Base-by-base conservation (phyloP, 306 rosid genomes). In the Gillenia trifoliata region DNA sequence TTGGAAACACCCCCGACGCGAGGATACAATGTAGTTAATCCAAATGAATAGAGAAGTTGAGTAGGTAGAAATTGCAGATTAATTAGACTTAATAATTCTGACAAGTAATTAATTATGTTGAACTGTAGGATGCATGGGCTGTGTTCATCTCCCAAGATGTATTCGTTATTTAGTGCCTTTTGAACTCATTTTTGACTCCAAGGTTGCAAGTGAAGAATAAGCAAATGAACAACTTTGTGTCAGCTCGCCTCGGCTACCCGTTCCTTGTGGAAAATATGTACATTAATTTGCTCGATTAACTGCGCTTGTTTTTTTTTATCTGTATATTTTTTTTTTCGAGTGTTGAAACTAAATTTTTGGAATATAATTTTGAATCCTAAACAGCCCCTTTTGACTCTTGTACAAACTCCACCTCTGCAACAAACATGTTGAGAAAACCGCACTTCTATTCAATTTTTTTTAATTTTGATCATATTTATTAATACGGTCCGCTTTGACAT, bases 101-200 rank as follows among this genome's bases (percentile, higher is more conserved):
- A 57, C 17, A 8, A 64, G 15, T 64, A 33, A 29, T 29, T 5
- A 30, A 31, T 45, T 70, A 38, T 85, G 75, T 64, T 77, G 31
- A 16, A 15, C 63, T 78, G 74, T 82, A 93, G 98, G 95, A 90
- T 73, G 98, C 98, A 31, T 94, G 98, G 98, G 77, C 93, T 36
- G 75, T 83, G 36, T 94, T 88, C 82, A 78, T 90, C 75, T 90
- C 97, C 68, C 80, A 82, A 86, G 96, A 91, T 74, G 89, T 88
- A 68, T 80, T 75, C 83, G 85, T 70, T 71, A 70, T 80, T 65
- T 74, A 75, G 84, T 1, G 20, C 52, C 52, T 5, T 47, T 16
- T 16, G 68, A 45, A 41, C 38, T 63, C 68, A 68, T 26, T 74
- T 78, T 70, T 64, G 56, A 66, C 71, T 20, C 66, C 62, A 26